phyloP scores from a whole-genome alignment of 257 asterid species.

The Schizonepeta tenuifolia region DNA sequence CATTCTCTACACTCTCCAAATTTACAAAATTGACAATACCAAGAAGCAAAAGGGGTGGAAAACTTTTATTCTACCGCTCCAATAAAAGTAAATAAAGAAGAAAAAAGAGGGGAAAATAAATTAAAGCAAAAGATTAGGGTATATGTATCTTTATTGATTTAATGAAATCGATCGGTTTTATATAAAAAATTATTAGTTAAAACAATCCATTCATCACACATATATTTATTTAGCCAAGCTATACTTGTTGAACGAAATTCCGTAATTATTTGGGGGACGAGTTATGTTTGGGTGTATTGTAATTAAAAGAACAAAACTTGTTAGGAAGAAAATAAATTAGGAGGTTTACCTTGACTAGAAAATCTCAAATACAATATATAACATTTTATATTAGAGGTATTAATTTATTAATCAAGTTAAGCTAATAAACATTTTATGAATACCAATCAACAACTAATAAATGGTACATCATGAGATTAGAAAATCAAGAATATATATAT shows the following conservation, averaged over 20 bases:
- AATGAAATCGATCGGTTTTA: not conserved
- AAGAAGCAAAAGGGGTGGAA: conserved; percentile 16
- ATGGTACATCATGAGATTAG: not conserved
- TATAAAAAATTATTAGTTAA: not conserved
- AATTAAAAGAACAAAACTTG: not conserved
- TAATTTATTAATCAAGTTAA: not conserved
- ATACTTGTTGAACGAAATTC: too few relatives aligned
- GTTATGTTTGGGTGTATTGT: too few relatives aligned
- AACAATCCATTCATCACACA: too few relatives aligned
- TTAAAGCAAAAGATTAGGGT: conserved; percentile 37
- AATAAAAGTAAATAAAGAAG: conserved; percentile 29
- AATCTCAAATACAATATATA: too few relatives aligned
- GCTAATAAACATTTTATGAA: not conserved
- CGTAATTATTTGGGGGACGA: too few relatives aligned
- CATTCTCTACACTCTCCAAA: conserved; percentile 27
- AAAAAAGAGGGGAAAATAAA: not conserved
- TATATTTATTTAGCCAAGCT: too few relatives aligned
- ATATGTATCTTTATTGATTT: conserved; percentile 18
- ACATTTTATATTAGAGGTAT: not conserved
- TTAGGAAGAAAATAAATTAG: not conserved
- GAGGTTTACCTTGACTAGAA: too few relatives aligned
- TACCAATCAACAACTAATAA: not conserved
- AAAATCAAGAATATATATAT: not conserved
- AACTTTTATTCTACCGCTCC: conserved; percentile 35
- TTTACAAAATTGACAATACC: conserved; percentile 36